Evolutionary conservation across 2,329 filamentous ascomycete species (phyloP).

Genomic region (Diplodia corticola): DNA sequence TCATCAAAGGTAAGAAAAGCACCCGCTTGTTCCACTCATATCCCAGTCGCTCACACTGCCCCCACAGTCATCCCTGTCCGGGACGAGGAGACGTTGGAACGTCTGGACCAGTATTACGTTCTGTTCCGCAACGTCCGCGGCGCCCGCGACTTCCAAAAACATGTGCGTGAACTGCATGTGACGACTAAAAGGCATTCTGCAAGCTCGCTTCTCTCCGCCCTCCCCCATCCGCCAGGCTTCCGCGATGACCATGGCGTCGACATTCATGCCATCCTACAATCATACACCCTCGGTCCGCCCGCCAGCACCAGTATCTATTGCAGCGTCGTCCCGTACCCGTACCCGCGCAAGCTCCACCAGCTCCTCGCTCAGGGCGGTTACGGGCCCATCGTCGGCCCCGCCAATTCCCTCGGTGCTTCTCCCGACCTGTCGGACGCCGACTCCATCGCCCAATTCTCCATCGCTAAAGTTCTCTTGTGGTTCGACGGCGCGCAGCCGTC

Average conservation of each 20-base stretch:
- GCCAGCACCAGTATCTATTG: conserved; percentile 30
- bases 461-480: conserved; percentile 28
- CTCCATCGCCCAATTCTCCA: background rate
- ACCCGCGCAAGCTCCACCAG: conserved; percentile 22
- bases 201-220: conserved; percentile 43
- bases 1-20: conserved; percentile 53
- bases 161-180: conserved; percentile 54
- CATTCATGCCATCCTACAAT: background rate
- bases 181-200: conserved; percentile 49
- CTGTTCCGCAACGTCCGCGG: conserved; percentile 63
- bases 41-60: background rate
- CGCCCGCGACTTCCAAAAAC: conserved; percentile 62
- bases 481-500: conserved; percentile 40
- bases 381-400: background rate
- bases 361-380: conserved; percentile 19
- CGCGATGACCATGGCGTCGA: conserved; percentile 47
- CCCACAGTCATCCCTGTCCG: conserved; percentile 62
- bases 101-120: conserved; percentile 66
- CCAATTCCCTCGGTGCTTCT: background rate
- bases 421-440: background rate
- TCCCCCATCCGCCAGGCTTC: conserved; percentile 46
- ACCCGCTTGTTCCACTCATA: background rate
- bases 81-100: conserved; percentile 62
- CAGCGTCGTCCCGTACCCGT: conserved; percentile 28
- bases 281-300: conserved; percentile 9